These are phyloP conservation scores for Eurotiales sp. DNA, from an alignment of 2,329 filamentous ascomycete genomes.

Conservation along the genomic window DNA sequence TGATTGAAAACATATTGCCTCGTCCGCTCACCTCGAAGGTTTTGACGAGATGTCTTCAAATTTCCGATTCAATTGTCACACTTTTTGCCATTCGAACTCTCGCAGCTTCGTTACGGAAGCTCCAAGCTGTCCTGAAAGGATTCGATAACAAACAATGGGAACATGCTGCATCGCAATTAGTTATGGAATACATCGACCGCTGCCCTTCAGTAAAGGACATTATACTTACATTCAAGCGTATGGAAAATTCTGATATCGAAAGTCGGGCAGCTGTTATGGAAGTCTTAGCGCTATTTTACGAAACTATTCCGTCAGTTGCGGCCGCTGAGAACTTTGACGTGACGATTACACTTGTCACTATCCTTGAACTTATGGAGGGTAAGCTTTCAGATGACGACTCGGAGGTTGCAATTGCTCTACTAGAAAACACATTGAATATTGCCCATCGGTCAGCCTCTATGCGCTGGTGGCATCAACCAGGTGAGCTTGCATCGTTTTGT, in stretches of 20 bases:
- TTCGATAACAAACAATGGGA: constrained; percentile 62
- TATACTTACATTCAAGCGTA: constrained; percentile 67
- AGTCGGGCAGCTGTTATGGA: constrained; percentile 76
- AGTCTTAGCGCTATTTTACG: constrained; percentile 78
- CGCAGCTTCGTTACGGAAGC: constrained; percentile 73
- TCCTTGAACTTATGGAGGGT: constrained; percentile 60
- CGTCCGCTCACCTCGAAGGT: constrained; percentile 76
- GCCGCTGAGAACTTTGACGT: constrained; percentile 85
- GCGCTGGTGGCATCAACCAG: constrained; percentile 80
- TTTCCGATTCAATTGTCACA: constrained; percentile 67
- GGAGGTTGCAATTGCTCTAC: constrained; percentile 64
- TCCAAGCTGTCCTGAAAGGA: constrained; percentile 61
- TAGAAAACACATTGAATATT: constrained; percentile 77
- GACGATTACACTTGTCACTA: constrained; percentile 67
- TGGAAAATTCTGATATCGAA: constrained; percentile 64
- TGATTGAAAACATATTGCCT: constrained; percentile 84
- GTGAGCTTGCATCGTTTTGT: constrained; percentile 30
- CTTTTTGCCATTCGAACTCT: constrained; percentile 82
- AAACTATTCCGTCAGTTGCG: constrained; percentile 72
- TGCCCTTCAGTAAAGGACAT: constrained; percentile 80
- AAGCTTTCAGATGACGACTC: constrained; percentile 46
- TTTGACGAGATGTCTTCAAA: constrained; percentile 72
- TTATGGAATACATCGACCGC: constrained; percentile 71
- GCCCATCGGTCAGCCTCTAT: constrained; percentile 77
- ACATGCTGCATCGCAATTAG: constrained; percentile 63